Conservation (phyloP, 176 grass and related monocot species). For the Ensete glaucum region DNA sequence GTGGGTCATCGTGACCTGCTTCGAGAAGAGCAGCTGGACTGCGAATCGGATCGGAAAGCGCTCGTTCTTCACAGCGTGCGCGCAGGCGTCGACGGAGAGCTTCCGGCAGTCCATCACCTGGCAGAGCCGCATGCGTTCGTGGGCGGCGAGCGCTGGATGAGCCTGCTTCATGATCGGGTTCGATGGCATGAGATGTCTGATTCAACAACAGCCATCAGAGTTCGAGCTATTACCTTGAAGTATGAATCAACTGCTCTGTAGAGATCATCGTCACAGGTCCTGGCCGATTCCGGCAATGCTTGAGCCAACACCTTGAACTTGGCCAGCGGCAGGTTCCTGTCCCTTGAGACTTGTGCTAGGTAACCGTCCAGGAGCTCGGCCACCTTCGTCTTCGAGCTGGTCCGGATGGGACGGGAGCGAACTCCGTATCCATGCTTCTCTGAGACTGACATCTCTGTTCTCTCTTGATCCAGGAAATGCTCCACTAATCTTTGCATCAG, state of each 20-base stretch:
- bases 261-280: constrained; percentile 78
- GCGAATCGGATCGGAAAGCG: constrained; percentile 87
- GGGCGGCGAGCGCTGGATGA: constrained; percentile 77
- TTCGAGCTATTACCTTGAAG: constrained; percentile 48
- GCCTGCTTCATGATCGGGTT: constrained; percentile 27
- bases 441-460: constrained; percentile 29
- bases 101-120: constrained; percentile 99
- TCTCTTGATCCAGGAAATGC: constrained; percentile 92
- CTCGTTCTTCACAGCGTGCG: constrained; percentile 97
- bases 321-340: constrained; percentile 76
- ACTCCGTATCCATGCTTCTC: constrained; percentile 19
- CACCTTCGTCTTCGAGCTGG: constrained; percentile 64
- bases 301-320: constrained; percentile 92
- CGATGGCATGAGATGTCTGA: too few species aligned
- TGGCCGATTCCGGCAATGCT: constrained; percentile 72
- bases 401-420: constrained; percentile 3
- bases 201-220: too few species aligned
- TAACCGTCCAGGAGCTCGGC: constrained; percentile 80
- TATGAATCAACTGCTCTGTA: constrained; percentile 95
- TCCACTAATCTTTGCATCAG: constrained; percentile 80
- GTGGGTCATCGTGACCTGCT: constrained; percentile 95
- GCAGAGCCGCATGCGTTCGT: constrained; percentile 84
- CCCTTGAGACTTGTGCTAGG: constrained; percentile 87
- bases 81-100: constrained; percentile 89
- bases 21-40: constrained; percentile 92